These are phyloP conservation scores for Gossypium schwendimanii DNA, from an alignment of 441 rosid genomes.

Conservation along the genomic window DNA sequence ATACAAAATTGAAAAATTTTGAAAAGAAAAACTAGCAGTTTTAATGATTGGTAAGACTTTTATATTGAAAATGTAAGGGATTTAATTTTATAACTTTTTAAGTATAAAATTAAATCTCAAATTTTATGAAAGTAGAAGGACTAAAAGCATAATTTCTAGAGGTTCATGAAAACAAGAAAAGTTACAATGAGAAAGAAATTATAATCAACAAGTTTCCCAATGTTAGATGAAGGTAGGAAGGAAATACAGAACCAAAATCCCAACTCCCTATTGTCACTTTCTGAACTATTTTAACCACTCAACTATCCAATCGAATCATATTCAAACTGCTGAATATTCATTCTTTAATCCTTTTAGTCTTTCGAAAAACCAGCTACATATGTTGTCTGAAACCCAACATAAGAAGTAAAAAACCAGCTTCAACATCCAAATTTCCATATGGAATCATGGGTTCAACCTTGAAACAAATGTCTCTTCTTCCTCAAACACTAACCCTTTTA, in stretches of 20 bases:
- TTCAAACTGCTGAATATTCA: not conserved
- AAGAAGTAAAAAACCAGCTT: not conserved
- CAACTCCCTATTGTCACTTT: not conserved
- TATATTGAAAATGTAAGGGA: no score
- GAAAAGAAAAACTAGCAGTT: no score
- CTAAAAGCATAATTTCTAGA: no score
- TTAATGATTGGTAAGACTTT: no score
- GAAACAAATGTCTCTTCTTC: conserved; percentile 16
- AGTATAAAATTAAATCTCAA: no score
- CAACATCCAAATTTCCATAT: not conserved
- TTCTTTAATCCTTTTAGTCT: not conserved
- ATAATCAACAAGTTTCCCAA: not conserved
- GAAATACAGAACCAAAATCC: not conserved
- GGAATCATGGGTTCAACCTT: conserved; percentile 18
- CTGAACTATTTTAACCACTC: not conserved
- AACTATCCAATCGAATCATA: not conserved
- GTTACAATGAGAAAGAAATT: not conserved
- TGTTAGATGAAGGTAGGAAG: conserved; percentile 9
- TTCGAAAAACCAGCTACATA: not conserved
- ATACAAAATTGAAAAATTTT: no score
- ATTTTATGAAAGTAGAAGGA: no score
- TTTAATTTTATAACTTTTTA: no score
- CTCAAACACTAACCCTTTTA: conserved; percentile 18
- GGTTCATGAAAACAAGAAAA: not conserved
- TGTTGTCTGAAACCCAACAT: not conserved